Base-by-base conservation (phyloP, 2,329 filamentous ascomycete species). In the Alternaria sp. region DNA sequence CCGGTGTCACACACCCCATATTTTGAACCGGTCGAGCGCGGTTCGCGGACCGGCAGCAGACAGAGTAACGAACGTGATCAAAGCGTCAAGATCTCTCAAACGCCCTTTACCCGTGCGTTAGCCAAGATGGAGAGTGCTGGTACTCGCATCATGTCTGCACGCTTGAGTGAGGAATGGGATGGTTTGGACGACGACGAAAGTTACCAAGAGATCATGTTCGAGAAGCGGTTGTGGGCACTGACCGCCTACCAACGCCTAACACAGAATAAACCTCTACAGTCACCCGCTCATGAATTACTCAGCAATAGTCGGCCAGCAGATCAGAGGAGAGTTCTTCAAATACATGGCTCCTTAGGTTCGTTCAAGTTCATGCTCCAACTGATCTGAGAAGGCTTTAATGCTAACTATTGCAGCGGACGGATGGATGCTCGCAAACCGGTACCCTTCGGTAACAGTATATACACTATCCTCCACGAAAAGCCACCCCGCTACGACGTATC, bases 141-240 rank as follows among this genome's bases (percentile, higher is more conserved):
- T 36, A 52, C 68, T 22, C 69, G 69, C 59, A 73, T 73, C 44
- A 66, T 71, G 49, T 66, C 68, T 16, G 59, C 69, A 22, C 63
- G 70, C 2, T 48, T 73, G 47, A 70, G 66, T 16, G 70, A 73
- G 59, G 70, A 73, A 42, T 73, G 70, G 70, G 69, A 72, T 36
- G 68, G 67, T 14, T 63, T 73, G 14, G 68, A 69, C 7, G 70
- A 71, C 24, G 70, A 73, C 28, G 68, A 72, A 24, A 72, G 69
- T 42, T 65, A 61, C 22, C 68, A 69, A 42, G 70, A 73, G 42
- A 64, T 73, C 46, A 34, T 69, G 38, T 73, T 73, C 28, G 70
- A 73, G 51, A 71, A 73, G 47, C 62, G 70, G n/a, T 64, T 73
- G 4, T 73, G 70, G 70, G 69, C 69, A 22, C 32, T 73, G 32